Conservation (phyloP, 2,329 filamentous ascomycete species). For the Ophiocordyceps camponoti-leonardi region DNA sequence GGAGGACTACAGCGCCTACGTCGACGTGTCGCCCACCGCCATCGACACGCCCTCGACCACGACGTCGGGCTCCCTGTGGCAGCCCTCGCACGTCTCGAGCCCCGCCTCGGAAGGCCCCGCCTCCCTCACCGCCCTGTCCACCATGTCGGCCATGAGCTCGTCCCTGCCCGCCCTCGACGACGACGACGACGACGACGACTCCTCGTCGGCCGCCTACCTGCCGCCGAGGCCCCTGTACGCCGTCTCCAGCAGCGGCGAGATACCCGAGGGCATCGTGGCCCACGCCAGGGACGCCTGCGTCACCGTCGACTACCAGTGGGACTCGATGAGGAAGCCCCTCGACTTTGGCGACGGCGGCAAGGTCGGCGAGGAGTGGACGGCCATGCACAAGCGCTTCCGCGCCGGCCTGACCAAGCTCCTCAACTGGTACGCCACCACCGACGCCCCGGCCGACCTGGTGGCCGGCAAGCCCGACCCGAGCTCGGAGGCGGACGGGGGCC, state of each 20-base stretch:
- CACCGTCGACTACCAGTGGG: constrained; percentile 88
- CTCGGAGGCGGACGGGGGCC: constrained; percentile 14
- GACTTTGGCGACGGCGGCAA: constrained; percentile 79
- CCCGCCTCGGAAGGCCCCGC: constrained; percentile 7
- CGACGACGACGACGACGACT: too few species aligned
- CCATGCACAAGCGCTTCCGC: constrained; percentile 84
- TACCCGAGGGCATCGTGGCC: constrained; percentile 74
- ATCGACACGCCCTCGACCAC: constrained; percentile 5
- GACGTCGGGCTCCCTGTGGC: constrained; percentile 14
- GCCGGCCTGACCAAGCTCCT: constrained; percentile 63
- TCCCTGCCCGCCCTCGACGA: constrained; percentile 14
- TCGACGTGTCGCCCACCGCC: constrained; percentile 8
- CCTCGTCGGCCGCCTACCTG: constrained; percentile 38
- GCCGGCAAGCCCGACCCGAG: constrained; percentile 18
- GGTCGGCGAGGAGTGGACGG: constrained; percentile 86
- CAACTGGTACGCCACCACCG: constrained; percentile 57
- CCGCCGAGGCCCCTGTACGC: constrained; percentile 71
- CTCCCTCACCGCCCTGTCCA: constrained; percentile 6
- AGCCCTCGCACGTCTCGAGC: constrained; percentile 11
- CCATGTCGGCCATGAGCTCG: constrained; percentile 14
- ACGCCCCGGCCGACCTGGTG: constrained; percentile 32
- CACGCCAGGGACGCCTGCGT: constrained; percentile 80
- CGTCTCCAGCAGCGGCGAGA: constrained; percentile 60
- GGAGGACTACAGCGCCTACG: constrained; percentile 44
- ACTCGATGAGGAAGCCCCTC: constrained; percentile 64